Evolutionary conservation across 495 filamentous ascomycete genomes (phyloP), one percentile per base, ranked within the genome.

Genomic region (Parmelia sp.): DNA sequence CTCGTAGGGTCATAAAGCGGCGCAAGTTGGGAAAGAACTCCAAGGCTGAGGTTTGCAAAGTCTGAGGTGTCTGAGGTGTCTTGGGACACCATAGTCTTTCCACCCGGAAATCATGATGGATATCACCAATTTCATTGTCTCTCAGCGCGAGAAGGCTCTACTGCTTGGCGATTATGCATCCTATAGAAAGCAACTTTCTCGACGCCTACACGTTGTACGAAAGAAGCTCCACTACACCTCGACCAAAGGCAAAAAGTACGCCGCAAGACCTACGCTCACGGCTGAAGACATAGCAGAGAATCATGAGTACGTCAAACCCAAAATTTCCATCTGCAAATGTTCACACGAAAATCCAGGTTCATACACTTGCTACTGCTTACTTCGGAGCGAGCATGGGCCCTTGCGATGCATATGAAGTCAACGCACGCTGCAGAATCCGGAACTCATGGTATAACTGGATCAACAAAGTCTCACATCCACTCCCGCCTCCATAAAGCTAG

Each of bases 361-460:
- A 84, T 89, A 45, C 81, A 90, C 65, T 82, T 96, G 49, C 80
- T 92, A 49, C 82, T 99, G 61, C 84, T 96, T 67, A 88, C 86
- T 39, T 84, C 92, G 63, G 95, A 99, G 77, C 84, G 95, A 67
- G 90, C 95, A 60, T 97, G 95, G 92, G 95, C 95, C 2, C 87
- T 96, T 72, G 95, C 92, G 59, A 94, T 96, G 91, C 82, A 89
- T 68, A 90, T 97, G 83, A 96, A 96, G 74, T 84, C 91, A 9
- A 75, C 84, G 29, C 89, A 96, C 73, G 83, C 90, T 47, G 85
- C 90, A 68, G 91, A 93, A 67, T 77, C 79, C 49, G 77, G 81
- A 12, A 81, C 83, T 40, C 87, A 90, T 73, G 85, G 86, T 39
- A 86, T 95, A 61, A 81, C 88, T n/a, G 86, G 90, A 56, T 84